Conservation (phyloP, 1,139 yeast species). For the Candida freyschussii region DNA sequence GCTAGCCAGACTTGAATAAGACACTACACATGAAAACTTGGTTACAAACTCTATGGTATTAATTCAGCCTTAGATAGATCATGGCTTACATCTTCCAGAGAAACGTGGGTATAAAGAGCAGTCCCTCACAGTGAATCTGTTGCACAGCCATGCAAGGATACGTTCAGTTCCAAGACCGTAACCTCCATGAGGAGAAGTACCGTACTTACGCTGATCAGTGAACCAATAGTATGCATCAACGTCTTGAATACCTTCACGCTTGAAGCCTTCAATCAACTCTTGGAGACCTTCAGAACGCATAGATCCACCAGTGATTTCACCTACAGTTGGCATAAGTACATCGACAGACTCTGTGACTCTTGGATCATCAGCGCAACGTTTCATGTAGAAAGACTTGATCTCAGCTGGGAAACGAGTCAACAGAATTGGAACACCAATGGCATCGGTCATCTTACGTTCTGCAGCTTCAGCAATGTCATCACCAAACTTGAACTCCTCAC, state of each 20-base stretch:
- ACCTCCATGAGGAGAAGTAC: constrained; percentile 98
- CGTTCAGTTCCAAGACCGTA: constrained; percentile 98
- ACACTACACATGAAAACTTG: too few species aligned
- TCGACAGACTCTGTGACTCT: constrained; percentile 98
- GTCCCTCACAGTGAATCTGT: constrained; percentile 96
- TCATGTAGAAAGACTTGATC: constrained; percentile 97
- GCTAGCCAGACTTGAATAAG: too few species aligned
- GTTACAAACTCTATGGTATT: too few species aligned
- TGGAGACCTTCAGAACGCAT: constrained; percentile 88
- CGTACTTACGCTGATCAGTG: constrained; percentile 91
- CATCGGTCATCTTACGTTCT: constrained; percentile 97
- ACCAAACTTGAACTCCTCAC: constrained; percentile 87
- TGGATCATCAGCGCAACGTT: constrained; percentile 82
- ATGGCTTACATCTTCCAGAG: constrained; percentile 97
- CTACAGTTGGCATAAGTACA: constrained; percentile 97
- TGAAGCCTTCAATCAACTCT: constrained; percentile 83
- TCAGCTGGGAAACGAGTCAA: constrained; percentile 94
- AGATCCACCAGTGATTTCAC: constrained; percentile 97
- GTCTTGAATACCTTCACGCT: constrained; percentile 83
- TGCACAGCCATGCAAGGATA: constrained; percentile 95
- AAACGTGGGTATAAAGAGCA: constrained; percentile 97
- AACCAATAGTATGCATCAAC: constrained; percentile 86
- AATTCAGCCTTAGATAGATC: too few species aligned
- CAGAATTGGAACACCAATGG: constrained; percentile 86
- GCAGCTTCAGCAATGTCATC: constrained; percentile 99